These are phyloP conservation scores for Comarum palustre DNA, from an alignment of 306 rosid genomes.

Conservation along the genomic window DNA sequence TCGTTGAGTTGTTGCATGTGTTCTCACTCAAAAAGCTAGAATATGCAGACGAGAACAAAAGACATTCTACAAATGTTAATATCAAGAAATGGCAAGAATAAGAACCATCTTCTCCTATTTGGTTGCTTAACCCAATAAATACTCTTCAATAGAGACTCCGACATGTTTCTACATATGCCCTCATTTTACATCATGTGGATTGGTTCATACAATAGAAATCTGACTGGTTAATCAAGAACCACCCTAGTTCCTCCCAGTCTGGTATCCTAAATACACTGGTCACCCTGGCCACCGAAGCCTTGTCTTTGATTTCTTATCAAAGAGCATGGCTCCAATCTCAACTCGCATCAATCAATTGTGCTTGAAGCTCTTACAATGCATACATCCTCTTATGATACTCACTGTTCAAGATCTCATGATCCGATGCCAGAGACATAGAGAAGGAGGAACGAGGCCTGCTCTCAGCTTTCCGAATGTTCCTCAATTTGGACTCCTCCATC, in stretches of 20 bases:
- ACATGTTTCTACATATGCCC: background rate
- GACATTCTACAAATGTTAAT: background rate
- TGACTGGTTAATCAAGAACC: background rate
- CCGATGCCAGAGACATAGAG: slow-evolving; percentile 73
- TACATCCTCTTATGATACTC: slow-evolving; percentile 81
- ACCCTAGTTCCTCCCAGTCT: background rate
- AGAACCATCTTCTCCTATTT: background rate
- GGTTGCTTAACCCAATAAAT: background rate
- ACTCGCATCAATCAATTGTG: background rate
- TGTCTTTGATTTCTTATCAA: background rate
- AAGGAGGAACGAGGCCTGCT: slow-evolving; percentile 64
- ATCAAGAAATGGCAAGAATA: background rate
- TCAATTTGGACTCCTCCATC: slow-evolving; percentile 72
- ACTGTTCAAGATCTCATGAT: slow-evolving; percentile 72
- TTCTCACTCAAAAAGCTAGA: background rate
- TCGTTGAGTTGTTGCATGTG: background rate
- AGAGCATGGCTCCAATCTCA: background rate
- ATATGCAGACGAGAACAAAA: background rate
- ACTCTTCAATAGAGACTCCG: background rate
- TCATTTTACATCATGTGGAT: background rate
- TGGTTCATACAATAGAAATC: background rate
- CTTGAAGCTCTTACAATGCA: slow-evolving; percentile 53
- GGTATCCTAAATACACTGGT: background rate
- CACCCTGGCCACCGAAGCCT: background rate
- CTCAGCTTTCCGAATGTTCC: slow-evolving; percentile 47